Evolutionary conservation across 139 green algal species (phyloP), one percentile per base, ranked within the genome.

Genomic region (Limnomonas spitsbergensis): DNA sequence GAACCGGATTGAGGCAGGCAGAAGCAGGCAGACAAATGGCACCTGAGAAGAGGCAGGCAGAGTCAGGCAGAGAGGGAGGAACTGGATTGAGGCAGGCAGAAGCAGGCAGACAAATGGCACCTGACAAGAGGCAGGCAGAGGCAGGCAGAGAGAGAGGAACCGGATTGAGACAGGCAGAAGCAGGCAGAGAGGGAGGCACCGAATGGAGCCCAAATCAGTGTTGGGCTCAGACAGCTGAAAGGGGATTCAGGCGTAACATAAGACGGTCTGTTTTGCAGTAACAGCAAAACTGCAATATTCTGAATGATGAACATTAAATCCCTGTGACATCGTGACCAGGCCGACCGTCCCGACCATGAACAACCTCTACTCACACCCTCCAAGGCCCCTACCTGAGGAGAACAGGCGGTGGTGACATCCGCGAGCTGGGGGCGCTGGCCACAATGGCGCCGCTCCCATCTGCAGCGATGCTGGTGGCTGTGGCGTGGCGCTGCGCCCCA

Each of bases 331-430:
- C n/a, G n/a, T n/a, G n/a, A n/a, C n/a, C n/a, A n/a, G n/a, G n/a
- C n/a, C n/a, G n/a, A n/a, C n/a, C n/a, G n/a, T n/a, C n/a, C n/a
- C n/a, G n/a, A n/a, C n/a, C n/a, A n/a, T n/a, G n/a, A n/a, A n/a
- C n/a, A n/a, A n/a, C n/a, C n/a, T n/a, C n/a, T n/a, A n/a, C n/a
- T n/a, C n/a, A n/a, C n/a, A n/a, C n/a, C n/a, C n/a, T n/a, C n/a
- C n/a, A n/a, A n/a, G n/a, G n/a, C n/a, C n/a, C n/a, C n/a, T 70
- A 70, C 56, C 56, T 70, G n/a, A 70, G 56, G 4, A 70, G 24
- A 35, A 32, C 29, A 7, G 24, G 14, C 29, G 29, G 56, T 14
- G 56, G 56, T 9, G 56, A 37, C 56, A 70, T 32, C 56, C 56
- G 9, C 4, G 56, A 70, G 56, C 56, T 70, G 7, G 56, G 7